Base-by-base conservation (phyloP, 2,329 filamentous ascomycete genomes). In the Beauveria australis region DNA sequence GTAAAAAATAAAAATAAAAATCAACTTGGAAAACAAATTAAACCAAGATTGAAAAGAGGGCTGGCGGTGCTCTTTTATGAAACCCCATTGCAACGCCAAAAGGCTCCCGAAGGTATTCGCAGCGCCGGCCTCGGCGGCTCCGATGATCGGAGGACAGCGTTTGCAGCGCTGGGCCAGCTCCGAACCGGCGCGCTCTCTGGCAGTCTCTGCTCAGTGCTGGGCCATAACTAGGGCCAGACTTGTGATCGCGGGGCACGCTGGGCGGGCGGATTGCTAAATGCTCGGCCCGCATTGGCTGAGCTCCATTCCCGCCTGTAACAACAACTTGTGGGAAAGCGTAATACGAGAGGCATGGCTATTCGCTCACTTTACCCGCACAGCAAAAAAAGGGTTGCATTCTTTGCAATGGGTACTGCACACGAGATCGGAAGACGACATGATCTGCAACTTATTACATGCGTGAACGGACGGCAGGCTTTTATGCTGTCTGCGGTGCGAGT, bases 231-330 rank as follows among this genome's bases (percentile, higher is more conserved):
- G n/a, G 28, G 18, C 41, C 41, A 57, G 37, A 47, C 56, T 40
- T 59, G 56, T 59, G 56, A 59, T 59, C 37, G 56, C 70, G 64
- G 61, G 61, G 63, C 64, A 66, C 67, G 63, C 54, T 59, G 30
- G 54, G 43, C 46, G 57, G 54, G 63, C 63, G 67, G 68, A 70
- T 71, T 71, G 68, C 61, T 70, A 71, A 37, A 71, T 67, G 67
- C 37, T 52, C 37, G 40, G 22, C 55, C 41, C 37, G 51, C 47
- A 71, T 71, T 71, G 68, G 69, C 51, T 53, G 33, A 18, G 30
- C n/a, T n/a, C 44, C 44, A 47, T 24, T 24, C 22, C 19, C 14
- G 33, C 33, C 46, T 48, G 46, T 18, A 48, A 28, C 24, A 48
- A 22, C 22, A 37, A 37, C 33, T 14, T 37, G 12, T 12, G 12